Evolutionary conservation across 2,329 filamentous ascomycete genomes (phyloP), one percentile per base, ranked within the genome.

Genomic region (Verruconis gallopava): DNA sequence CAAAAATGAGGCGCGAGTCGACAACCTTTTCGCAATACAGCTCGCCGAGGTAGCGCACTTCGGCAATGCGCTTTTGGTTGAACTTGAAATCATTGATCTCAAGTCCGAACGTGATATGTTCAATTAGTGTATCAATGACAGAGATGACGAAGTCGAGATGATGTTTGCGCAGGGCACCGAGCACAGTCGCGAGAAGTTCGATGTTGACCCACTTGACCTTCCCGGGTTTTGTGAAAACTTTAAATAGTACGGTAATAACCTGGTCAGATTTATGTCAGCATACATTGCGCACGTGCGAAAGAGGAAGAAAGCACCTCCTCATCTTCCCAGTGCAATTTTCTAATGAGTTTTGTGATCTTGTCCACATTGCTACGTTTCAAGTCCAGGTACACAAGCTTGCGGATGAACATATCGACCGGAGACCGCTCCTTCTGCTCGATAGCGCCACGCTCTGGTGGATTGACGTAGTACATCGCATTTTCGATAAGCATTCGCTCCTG

Each of bases 171-270:
- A 98, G 70, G 1, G 86, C 85, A 46, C 85, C 84, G 30, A 93
- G 74, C 19, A 96, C 75, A 44, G 94, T 89, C 2, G 88, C 86
- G 39, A 98, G 73, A 39, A 96, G 75, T 58, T 96, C 85, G 49
- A 98, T 85, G 55, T 93, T 96, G 54, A 88, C 88, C 62, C 93
- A 98, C 60, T 94, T 95, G 62, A 98, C 85, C 65, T 95, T 96
- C 37, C 84, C 85, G 11, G 93, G 91, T 58, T 94, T 95, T 40
- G 86, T 85, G 57, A 96, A 98, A 34, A 95, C 79, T 58, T 93
- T 94, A 55, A 86, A 81, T 18, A 95, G 65, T 38, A 88, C 77
- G 20, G 71, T 66, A 30, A 89, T 81, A 18, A 91, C 79, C 72
- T 46, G 25, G 13, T n/a, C 9, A 9, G 25, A n/a, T 9, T 9